These are phyloP conservation scores for Stagonosporopsis tanaceti DNA, from an alignment of 2,329 filamentous ascomycete species.

Conservation along the genomic window DNA sequence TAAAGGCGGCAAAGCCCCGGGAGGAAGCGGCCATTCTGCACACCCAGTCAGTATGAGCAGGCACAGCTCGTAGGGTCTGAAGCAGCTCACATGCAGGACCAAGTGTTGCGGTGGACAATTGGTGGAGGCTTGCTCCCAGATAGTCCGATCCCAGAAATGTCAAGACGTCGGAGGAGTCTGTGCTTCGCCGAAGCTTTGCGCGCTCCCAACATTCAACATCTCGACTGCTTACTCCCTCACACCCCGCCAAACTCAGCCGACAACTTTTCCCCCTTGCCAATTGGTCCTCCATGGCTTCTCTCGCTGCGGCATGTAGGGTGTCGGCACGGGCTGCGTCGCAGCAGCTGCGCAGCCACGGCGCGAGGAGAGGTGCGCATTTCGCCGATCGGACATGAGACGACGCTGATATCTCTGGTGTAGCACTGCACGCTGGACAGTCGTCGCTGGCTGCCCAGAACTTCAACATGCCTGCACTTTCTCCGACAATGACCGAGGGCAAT, in stretches of 20 bases:
- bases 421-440: slow-evolving; percentile 68
- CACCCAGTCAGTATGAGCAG: not conserved
- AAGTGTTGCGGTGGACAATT: slow-evolving; percentile 3
- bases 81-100: slow-evolving; percentile 1
- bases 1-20: slow-evolving; percentile 39
- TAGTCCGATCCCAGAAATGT: slow-evolving; percentile 15
- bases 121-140: slow-evolving; percentile 3
- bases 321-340: slow-evolving; percentile 67
- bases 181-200: slow-evolving; percentile 34
- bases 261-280: slow-evolving; percentile 31
- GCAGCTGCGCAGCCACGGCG: slow-evolving; percentile 61
- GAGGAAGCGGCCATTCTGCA: slow-evolving; percentile 43
- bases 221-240: slow-evolving; percentile 22
- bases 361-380: slow-evolving; percentile 64
- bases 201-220: slow-evolving; percentile 47
- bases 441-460: slow-evolving; percentile 82
- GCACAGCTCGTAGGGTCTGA: not conserved
- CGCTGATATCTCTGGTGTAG: slow-evolving; percentile 54
- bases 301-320: slow-evolving; percentile 69
- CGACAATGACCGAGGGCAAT: slow-evolving; percentile 93
- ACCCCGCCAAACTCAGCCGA: slow-evolving; percentile 24
- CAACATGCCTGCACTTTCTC: slow-evolving; percentile 88
- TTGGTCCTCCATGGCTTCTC: slow-evolving; percentile 66
- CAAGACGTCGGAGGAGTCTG: slow-evolving; percentile 11
- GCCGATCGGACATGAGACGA: slow-evolving; percentile 19